Evolutionary conservation across 805 yeast genomes (phyloP).

Genomic region (Yarrowia divulgata): DNA sequence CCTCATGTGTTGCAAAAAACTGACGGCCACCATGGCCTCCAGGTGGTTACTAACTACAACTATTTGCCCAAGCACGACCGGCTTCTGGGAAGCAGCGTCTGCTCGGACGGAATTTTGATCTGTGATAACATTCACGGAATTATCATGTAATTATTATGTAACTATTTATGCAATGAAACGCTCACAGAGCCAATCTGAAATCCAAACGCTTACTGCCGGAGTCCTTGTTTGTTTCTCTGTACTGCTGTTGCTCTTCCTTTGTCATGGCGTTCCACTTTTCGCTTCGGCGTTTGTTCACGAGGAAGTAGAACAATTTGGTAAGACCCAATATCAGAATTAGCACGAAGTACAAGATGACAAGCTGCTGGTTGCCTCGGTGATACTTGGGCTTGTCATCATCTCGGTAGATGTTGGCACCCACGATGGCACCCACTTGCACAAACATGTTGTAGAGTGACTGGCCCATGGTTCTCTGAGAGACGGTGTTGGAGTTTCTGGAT

Average conservation of each 20-base stretch:
- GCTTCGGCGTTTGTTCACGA: conserved; percentile 51
- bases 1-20: conserved; percentile 20
- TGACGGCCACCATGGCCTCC: conserved; percentile 7
- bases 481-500: conserved; percentile 67
- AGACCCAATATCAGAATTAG: conserved; percentile 42
- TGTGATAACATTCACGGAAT: conserved; percentile 12
- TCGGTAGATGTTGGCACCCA: conserved; percentile 64
- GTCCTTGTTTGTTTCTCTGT: conserved; percentile 57
- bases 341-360: conserved; percentile 45
- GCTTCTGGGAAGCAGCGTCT: conserved; percentile 28
- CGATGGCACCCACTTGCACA: conserved; percentile 64
- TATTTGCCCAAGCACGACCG: conserved; percentile 8
- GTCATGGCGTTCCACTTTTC: conserved; percentile 61
- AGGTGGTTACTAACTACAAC: conserved; percentile 18
- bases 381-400: conserved; percentile 66
- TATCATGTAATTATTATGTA: not conserved
- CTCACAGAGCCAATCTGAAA: conserved; percentile 51
- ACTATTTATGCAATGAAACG: not conserved
- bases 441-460: conserved; percentile 71
- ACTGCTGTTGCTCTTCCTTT: conserved; percentile 58
- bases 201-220: conserved; percentile 67
- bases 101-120: conserved; percentile 8
- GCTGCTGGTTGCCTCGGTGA: conserved; percentile 59
- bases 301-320: conserved; percentile 50
- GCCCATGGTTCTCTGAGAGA: conserved; percentile 66